phyloP scores from a whole-genome alignment of 225 moss, liverwort and hornwort species.

The Neckera pumila region DNA sequence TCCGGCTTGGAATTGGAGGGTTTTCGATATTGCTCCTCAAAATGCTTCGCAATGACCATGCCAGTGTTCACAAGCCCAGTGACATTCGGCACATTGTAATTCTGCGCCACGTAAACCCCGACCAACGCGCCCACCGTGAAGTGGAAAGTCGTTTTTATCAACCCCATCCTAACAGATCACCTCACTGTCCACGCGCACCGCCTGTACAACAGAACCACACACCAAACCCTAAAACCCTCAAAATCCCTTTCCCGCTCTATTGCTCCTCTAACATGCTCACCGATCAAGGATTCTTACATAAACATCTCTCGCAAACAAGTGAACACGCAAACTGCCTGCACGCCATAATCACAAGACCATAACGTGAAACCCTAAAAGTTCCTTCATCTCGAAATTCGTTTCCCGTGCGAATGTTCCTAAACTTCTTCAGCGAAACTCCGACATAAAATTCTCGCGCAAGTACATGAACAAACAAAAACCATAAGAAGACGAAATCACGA shows the following conservation, averaged over 20 bases:
- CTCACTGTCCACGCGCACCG: background rate
- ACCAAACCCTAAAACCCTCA: background rate
- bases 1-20: constrained; percentile 41
- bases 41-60: constrained; percentile 67
- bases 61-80: constrained; percentile 63
- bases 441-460: background rate
- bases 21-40: constrained; percentile 83
- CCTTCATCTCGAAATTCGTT: background rate
- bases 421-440: background rate
- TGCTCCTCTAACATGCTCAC: background rate
- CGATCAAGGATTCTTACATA: background rate
- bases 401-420: background rate
- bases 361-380: background rate
- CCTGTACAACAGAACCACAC: background rate
- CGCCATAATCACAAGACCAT: background rate
- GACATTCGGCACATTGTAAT: constrained; percentile 77
- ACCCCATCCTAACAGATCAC: constrained; percentile 44
- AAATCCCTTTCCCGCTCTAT: background rate
- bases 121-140: constrained; percentile 65
- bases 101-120: constrained; percentile 86
- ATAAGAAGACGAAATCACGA: background rate
- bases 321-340: background rate
- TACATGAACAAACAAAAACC: background rate
- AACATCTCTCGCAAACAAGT: background rate
- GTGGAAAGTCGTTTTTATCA: constrained; percentile 56